These are phyloP conservation scores for Xylaria cubensis DNA, from an alignment of 495 filamentous ascomycete species.

Conservation along the genomic window DNA sequence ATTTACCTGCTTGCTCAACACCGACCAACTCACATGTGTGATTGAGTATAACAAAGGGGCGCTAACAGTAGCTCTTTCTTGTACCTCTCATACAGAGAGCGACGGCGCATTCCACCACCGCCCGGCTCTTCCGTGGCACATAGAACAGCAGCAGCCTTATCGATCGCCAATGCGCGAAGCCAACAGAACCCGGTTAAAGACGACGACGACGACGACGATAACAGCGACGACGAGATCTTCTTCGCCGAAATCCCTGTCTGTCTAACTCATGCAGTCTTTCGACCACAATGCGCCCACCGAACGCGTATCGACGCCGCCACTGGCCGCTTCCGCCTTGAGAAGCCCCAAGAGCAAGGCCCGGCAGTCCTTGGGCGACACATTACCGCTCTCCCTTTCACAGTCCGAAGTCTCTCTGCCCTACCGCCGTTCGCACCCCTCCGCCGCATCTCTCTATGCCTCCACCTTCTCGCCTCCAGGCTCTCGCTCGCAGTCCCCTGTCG, in stretches of 20 bases:
- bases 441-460: conserved; percentile 65
- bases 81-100: background rate
- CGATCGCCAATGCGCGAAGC: conserved; percentile 24
- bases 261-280: conserved; percentile 50
- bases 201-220: background rate
- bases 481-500: conserved; percentile 65
- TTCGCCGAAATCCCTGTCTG: background rate
- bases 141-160: background rate
- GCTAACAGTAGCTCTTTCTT: background rate
- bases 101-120: conserved; percentile 9
- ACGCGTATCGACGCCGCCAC: conserved; percentile 50
- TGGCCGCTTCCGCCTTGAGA: conserved; percentile 49
- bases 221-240: background rate
- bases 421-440: conserved; percentile 59
- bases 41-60: background rate
- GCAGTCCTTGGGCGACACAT: conserved; percentile 43
- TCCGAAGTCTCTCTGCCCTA: conserved; percentile 57
- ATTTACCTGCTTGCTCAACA: background rate
- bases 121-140: conserved; percentile 20
- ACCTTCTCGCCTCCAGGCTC: conserved; percentile 61
- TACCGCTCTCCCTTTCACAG: conserved; percentile 45
- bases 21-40: background rate
- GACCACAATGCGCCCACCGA: conserved; percentile 49
- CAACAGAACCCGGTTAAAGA: background rate
- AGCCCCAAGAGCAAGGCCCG: conserved; percentile 38